Evolutionary conservation across 192 early-diverging fungal species (phyloP).

Genomic region (Pilaira anomala): DNA sequence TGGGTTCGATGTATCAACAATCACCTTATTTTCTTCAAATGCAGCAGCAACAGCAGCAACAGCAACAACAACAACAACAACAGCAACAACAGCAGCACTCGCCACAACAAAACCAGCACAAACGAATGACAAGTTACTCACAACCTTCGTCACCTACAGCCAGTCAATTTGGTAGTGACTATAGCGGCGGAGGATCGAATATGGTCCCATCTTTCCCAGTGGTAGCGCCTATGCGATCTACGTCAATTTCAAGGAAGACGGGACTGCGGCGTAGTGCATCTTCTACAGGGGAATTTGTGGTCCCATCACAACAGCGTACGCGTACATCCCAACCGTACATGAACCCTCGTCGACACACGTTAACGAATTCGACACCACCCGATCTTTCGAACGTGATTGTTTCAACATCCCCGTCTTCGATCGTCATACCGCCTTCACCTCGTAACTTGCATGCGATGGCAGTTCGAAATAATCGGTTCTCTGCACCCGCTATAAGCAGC

Average conservation of each 20-base stretch:
- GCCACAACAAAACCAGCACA: neutral
- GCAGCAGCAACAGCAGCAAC: neutral
- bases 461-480: constrained; percentile 12
- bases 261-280: constrained; percentile 9
- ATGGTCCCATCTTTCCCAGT: neutral
- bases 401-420: neutral
- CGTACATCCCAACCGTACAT: neutral
- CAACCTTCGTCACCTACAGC: constrained; percentile 22
- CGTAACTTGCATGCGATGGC: constrained; percentile 18
- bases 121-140: constrained; percentile 11
- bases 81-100: neutral
- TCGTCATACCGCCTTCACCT: neutral
- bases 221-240: constrained; percentile 3
- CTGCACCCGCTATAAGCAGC: constrained; percentile 2
- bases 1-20: neutral
- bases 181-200: neutral
- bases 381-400: constrained; percentile 11
- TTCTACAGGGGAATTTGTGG: neutral
- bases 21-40: constrained; percentile 2
- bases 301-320: neutral
- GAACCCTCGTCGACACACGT: constrained; percentile 7
- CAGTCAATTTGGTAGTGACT: neutral
- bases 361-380: constrained; percentile 12
- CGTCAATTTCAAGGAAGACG: constrained; percentile 1
- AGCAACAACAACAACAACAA: constrained; percentile 10